These are phyloP conservation scores for Angomonas desouzai DNA, from an alignment of 208 protist genomes.

Conservation along the genomic window DNA sequence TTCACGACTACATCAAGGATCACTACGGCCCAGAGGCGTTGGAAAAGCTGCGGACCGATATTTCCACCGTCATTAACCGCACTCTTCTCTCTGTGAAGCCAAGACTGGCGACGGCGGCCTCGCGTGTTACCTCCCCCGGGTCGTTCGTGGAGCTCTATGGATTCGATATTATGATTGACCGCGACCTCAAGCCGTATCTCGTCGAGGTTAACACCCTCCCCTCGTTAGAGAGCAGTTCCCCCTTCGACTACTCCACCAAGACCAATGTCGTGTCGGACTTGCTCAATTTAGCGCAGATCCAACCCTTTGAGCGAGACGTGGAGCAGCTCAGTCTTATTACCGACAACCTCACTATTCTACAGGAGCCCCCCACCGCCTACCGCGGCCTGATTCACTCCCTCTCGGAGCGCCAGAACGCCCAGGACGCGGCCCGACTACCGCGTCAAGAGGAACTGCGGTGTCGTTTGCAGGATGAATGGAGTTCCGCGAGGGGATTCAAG, in stretches of 20 bases:
- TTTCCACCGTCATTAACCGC: conserved; percentile 65
- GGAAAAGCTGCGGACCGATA: conserved; percentile 42
- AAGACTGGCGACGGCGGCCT: conserved; percentile 22
- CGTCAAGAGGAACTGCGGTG: conserved; percentile 39
- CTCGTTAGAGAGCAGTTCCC: conserved; percentile 82
- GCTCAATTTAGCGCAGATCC: conserved; percentile 80
- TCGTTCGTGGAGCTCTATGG: conserved; percentile 90
- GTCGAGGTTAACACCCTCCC: conserved; percentile 92
- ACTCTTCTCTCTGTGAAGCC: conserved; percentile 62
- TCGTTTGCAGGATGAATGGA: conserved; percentile 58
- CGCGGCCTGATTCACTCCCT: neutral
- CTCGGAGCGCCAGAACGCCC: neutral
- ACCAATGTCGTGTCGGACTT: conserved; percentile 83
- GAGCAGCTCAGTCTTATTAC: neutral
- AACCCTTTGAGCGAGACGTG: conserved; percentile 59
- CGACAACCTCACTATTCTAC: conserved; percentile 2
- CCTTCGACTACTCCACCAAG: conserved; percentile 87
- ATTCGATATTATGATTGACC: conserved; percentile 90
- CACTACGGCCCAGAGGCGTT: conserved; percentile 19
- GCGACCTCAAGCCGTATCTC: conserved; percentile 61
- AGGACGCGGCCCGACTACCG: neutral
- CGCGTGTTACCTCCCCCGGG: conserved; percentile 22
- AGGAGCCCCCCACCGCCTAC: neutral
- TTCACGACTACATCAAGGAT: conserved; percentile 58
- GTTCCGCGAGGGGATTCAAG: conserved; percentile 69